These are phyloP conservation scores for Neonectria hederae DNA, from an alignment of 2,329 filamentous ascomycete genomes.

Conservation along the genomic window DNA sequence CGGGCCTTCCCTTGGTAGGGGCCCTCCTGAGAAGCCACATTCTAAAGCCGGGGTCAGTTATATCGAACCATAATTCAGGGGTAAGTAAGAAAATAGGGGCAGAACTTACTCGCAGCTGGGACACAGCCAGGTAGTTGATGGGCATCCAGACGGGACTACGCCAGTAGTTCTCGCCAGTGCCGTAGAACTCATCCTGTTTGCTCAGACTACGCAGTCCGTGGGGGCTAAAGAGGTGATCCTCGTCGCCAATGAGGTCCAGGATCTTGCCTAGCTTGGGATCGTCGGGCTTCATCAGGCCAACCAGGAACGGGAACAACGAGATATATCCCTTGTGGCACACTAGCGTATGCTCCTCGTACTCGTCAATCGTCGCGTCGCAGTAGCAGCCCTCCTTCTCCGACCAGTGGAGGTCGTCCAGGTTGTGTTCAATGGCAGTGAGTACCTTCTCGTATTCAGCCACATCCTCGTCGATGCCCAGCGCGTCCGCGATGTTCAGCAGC, in stretches of 20 bases:
- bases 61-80: conserved; percentile 1
- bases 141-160: conserved; percentile 94
- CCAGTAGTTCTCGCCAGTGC: conserved; percentile 97
- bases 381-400: conserved; percentile 81
- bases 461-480: conserved; percentile 81
- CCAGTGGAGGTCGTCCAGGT: conserved; percentile 96
- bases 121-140: conserved; percentile 89
- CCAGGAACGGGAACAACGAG: conserved; percentile 90
- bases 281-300: conserved; percentile 79
- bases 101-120: conserved; percentile 77
- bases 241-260: conserved; percentile 80
- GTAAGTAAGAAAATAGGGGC: conserved; percentile 1
- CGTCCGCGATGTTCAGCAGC: conserved; percentile 80
- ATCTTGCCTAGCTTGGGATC: conserved; percentile 78
- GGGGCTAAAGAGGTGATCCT: conserved; percentile 88
- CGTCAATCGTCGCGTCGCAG: conserved; percentile 95
- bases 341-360: conserved; percentile 87
- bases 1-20: conserved; percentile 74
- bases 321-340: conserved; percentile 98
- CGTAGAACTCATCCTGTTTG: conserved; percentile 83
- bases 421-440: conserved; percentile 80
- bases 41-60: conserved; percentile 49
- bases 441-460: conserved; percentile 75
- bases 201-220: conserved; percentile 92
- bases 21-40: conserved; percentile 71